phyloP scores from a whole-genome alignment of 139 green algal species.

The Axilococcus clingmanii region DNA sequence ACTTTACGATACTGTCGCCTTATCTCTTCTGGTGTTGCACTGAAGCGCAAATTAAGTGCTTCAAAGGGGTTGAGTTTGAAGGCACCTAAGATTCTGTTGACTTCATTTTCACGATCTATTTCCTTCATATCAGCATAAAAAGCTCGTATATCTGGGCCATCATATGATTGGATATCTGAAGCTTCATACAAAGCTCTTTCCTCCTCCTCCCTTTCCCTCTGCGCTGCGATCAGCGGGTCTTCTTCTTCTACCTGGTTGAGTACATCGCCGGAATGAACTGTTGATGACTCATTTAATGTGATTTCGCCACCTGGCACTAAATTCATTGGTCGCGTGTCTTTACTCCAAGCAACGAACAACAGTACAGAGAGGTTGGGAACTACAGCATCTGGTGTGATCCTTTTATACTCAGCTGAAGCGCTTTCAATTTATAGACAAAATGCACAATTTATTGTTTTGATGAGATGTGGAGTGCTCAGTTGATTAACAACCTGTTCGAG shows the following conservation, averaged over 20 bases:
- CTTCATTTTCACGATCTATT: slow-evolving; percentile 86
- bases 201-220: slow-evolving; percentile 19
- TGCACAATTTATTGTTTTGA: too few species aligned
- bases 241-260: slow-evolving; percentile 28
- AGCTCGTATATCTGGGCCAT: slow-evolving; percentile 24
- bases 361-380: too few species aligned
- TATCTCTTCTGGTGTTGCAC: slow-evolving; percentile 68
- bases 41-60: slow-evolving; percentile 77
- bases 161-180: slow-evolving; percentile 19
- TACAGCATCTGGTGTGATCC: too few species aligned
- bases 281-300: too few species aligned
- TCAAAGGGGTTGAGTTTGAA: slow-evolving; percentile 98
- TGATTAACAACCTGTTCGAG: too few species aligned
- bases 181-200: slow-evolving; percentile 18
- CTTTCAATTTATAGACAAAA: too few species aligned
- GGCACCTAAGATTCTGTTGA: slow-evolving; percentile 77
- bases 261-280: too few species aligned
- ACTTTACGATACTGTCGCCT: slow-evolving; percentile 76
- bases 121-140: slow-evolving; percentile 86
- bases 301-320: too few species aligned
- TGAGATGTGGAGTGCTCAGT: too few species aligned
- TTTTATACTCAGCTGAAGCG: too few species aligned
- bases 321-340: too few species aligned
- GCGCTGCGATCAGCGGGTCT: slow-evolving; percentile 21
- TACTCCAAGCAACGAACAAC: too few species aligned